These are phyloP conservation scores for Cercospora sojina DNA, from an alignment of 2,329 filamentous ascomycete genomes.

Conservation along the genomic window DNA sequence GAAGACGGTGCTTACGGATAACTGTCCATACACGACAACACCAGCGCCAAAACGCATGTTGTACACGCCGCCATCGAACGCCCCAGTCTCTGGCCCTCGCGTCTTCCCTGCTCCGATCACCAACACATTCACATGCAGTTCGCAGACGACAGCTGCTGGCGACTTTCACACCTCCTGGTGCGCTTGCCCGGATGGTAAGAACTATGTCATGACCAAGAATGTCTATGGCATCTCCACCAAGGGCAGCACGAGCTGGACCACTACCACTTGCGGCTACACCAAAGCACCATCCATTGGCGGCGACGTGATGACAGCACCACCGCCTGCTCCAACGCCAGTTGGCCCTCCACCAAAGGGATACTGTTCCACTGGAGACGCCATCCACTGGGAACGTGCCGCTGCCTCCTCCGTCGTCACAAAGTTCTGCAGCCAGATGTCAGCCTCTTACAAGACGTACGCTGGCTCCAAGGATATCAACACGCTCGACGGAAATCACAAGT, in stretches of 20 bases:
- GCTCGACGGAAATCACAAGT: neutral
- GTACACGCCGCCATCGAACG: neutral
- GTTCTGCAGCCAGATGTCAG: slow-evolving; percentile 3
- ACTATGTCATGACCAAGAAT: neutral
- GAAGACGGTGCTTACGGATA: neutral
- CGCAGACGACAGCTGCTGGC: neutral
- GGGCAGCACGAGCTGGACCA: neutral
- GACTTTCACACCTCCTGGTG: neutral
- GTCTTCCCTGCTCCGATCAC: neutral
- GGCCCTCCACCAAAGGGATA: neutral
- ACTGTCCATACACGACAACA: neutral
- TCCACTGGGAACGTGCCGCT: neutral
- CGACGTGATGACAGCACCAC: neutral
- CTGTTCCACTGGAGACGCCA: neutral
- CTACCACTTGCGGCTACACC: neutral
- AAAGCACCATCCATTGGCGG: neutral
- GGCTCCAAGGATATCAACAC: neutral
- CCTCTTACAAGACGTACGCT: neutral
- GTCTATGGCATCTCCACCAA: neutral
- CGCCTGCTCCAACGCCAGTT: neutral
- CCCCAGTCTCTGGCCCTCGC: neutral
- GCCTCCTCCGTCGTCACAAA: neutral
- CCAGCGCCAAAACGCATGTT: neutral
- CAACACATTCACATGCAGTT: neutral
- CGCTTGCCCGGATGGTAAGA: neutral